Evolutionary conservation across 768 basidiomycete species (phyloP), one percentile per base, ranked within the genome.

Genomic region (Mycena vulgaris): DNA sequence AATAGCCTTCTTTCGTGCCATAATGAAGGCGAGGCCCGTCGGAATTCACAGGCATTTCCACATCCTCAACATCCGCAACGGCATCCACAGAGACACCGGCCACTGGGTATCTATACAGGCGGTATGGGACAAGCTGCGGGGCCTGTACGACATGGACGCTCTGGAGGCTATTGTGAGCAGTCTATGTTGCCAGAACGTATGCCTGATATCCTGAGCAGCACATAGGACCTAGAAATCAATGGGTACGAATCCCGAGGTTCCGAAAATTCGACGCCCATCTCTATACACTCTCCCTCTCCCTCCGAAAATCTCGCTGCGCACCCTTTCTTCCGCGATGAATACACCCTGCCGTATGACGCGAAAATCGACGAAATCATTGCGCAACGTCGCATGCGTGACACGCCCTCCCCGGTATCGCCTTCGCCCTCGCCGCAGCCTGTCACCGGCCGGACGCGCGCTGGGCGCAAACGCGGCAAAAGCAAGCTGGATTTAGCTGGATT

Each of bases 21-120:
- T 95, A 60, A 93, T 93, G 88, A 90, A 90, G 51, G 88, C 93
- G 21, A 87, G 95, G 63, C 95, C 95, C 0, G 89, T 96, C 62
- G 95, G 95, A 49, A 89, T 92, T 35, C 92, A 96, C 80, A 90
- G 90, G 31, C 89, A 94, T 81, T 95, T 95, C 81, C 93, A 95
- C 76, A 83, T 93, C 78, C 84, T 96, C 64, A 87, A 89, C 67
- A 92, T 96, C 56, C 90, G 90, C 66, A 90, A 88, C 74, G 83
- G 88, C 52, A 94, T 96, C 69, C 82, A 86, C 75, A 89, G 89
- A 76, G 92, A 94, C 75, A 94, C 93, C 0, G 90, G 90, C 55
- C 86, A 83, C 14, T 68, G 84, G 67, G 85, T 96, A 45, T 79
- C 87, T 39, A 78, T 89, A 9, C 88, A 92, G 27, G 88, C 86